Conservation (phyloP, 2,329 filamentous ascomycete species). For the Colletotrichum incanum region DNA sequence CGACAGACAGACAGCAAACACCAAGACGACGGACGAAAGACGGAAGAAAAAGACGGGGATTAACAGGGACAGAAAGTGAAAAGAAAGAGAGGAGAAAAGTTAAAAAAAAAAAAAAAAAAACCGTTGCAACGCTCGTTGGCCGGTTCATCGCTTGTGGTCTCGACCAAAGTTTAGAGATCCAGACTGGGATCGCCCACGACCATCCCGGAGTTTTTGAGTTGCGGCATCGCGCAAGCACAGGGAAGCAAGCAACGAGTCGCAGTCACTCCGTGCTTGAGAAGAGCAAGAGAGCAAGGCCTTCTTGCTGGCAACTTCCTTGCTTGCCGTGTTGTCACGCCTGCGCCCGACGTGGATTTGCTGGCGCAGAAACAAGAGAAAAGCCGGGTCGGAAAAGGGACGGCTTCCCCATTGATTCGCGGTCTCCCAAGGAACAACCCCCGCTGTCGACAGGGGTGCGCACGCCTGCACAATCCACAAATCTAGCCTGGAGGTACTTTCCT, state of each 20-base stretch:
- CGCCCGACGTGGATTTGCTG: slow-evolving; percentile 24
- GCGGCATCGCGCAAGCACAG: slow-evolving; percentile 26
- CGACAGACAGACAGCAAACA: neutral
- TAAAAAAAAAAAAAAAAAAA: neutral
- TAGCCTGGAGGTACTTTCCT: slow-evolving; percentile 33
- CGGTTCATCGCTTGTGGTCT: slow-evolving; percentile 34
- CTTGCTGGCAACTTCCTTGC: slow-evolving; percentile 40
- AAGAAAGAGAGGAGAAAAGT: neutral
- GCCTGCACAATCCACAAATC: slow-evolving; percentile 43
- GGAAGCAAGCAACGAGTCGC: slow-evolving; percentile 27
- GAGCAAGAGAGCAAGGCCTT: slow-evolving; percentile 22
- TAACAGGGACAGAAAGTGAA: neutral
- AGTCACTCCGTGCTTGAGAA: slow-evolving; percentile 8
- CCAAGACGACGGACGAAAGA: neutral
- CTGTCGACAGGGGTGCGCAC: slow-evolving; percentile 38
- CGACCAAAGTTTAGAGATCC: slow-evolving; percentile 26
- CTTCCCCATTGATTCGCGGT: slow-evolving; percentile 43
- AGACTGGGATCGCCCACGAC: slow-evolving; percentile 25
- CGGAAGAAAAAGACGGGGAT: neutral
- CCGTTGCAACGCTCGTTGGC: slow-evolving; percentile 16
- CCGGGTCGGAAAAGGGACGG: slow-evolving; percentile 28
- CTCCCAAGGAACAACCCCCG: slow-evolving; percentile 45
- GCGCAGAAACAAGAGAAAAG: slow-evolving; percentile 37
- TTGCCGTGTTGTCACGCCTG: slow-evolving; percentile 24
- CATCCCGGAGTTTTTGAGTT: slow-evolving; percentile 20